Conservation (phyloP, 495 filamentous ascomycete genomes). For the Xylaria venustula region DNA sequence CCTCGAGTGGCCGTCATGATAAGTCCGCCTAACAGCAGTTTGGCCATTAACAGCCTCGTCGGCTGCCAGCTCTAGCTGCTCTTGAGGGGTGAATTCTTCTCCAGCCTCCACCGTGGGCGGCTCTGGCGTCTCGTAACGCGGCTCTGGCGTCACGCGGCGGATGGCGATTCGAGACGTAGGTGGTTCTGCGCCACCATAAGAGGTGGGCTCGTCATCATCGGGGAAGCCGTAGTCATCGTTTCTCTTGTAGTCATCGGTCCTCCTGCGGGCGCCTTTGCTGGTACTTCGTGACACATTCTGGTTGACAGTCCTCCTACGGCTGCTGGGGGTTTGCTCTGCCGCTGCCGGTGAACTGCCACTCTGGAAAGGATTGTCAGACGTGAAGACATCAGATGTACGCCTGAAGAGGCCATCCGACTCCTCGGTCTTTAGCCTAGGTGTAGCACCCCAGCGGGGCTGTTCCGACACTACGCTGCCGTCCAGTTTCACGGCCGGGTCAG, state of each 20-base stretch:
- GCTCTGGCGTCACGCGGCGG: constrained; percentile 23
- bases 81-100: constrained; percentile 93
- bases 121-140: neutral
- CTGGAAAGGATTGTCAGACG: constrained; percentile 91
- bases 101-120: constrained; percentile 55
- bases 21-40: constrained; percentile 21
- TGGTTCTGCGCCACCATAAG: constrained; percentile 50
- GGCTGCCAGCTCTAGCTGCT: constrained; percentile 70
- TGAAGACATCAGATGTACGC: constrained; percentile 61
- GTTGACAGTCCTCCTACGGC: constrained; percentile 38
- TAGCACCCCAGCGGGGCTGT: constrained; percentile 28
- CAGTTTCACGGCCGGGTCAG: constrained; percentile 50
- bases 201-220: constrained; percentile 19
- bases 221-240: constrained; percentile 32
- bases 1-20: constrained; percentile 21
- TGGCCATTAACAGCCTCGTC: constrained; percentile 52
- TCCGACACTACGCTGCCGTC: constrained; percentile 29
- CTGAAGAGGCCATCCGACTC: constrained; percentile 43
- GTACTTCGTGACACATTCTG: constrained; percentile 27
- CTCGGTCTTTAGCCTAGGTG: constrained; percentile 47
- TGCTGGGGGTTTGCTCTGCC: constrained; percentile 38
- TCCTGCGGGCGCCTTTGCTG: constrained; percentile 31
- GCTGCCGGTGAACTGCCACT: constrained; percentile 58
- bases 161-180: constrained; percentile 24
- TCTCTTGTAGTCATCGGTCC: constrained; percentile 33